Conservation (phyloP, 345 rosid species). For the Populus nigra region DNA sequence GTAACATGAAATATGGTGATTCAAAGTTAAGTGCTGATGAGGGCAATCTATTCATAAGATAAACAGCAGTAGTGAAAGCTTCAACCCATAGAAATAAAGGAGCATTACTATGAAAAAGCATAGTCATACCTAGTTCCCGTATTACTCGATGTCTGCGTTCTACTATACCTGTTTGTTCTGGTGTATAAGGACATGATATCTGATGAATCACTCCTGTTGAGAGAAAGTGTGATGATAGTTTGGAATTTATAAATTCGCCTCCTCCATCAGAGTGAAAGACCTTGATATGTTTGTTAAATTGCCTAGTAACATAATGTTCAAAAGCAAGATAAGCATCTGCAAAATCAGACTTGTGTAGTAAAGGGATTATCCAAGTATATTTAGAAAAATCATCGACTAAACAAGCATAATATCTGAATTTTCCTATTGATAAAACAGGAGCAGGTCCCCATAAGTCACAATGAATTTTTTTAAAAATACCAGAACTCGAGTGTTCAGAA, state of each 20-base stretch:
- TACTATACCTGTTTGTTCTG: background rate
- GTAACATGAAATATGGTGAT: background rate
- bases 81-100: background rate
- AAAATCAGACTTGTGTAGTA: constrained; percentile 9
- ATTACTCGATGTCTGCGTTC: background rate
- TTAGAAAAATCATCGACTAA: background rate
- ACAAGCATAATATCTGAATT: too few relatives aligned
- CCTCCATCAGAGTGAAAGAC: background rate
- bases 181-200: background rate
- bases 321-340: background rate
- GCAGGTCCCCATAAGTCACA: too few relatives aligned
- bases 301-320: background rate
- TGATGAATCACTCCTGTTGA: background rate
- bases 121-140: background rate
- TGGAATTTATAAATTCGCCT: background rate
- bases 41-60: background rate
- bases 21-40: background rate
- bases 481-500: background rate
- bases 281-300: background rate
- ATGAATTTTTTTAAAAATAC: background rate
- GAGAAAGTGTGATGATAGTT: background rate
- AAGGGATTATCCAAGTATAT: constrained; percentile 8
- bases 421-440: too few relatives aligned
- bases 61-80: background rate
- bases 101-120: background rate